These are phyloP conservation scores for Craspedostauros australis DNA, from an alignment of 108 stramenopile genomes.

Conservation along the genomic window DNA sequence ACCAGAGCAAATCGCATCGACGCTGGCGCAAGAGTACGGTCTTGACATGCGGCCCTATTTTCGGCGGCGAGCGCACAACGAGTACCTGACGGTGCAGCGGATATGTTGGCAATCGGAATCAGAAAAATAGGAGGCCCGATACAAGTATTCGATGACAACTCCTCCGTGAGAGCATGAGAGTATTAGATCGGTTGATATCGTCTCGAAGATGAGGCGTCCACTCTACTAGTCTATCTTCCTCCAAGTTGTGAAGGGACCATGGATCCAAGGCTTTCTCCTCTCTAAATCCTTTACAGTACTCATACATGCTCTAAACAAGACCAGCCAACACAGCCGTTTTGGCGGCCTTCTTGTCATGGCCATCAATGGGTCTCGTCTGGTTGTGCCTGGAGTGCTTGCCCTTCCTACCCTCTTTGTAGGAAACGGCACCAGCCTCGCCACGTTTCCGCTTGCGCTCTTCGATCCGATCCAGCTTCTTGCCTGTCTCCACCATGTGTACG, in stretches of 20 bases:
- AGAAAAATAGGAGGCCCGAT: not conserved
- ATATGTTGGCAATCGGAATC: conserved; percentile 23
- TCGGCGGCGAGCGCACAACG: conserved; percentile 71
- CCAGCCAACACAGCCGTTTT: conserved; percentile 46
- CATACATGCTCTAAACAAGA: conserved; percentile 10
- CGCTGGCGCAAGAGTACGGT: conserved; percentile 28
- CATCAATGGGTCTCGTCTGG: conserved; percentile 28
- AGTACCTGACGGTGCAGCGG: conserved; percentile 72
- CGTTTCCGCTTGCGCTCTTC: conserved; percentile 82
- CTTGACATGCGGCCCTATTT: conserved; percentile 53
- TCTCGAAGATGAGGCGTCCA: no score
- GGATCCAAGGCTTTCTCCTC: no score
- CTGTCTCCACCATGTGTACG: conserved; percentile 84
- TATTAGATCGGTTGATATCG: no score
- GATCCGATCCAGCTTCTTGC: conserved; percentile 81
- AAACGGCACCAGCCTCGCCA: conserved; percentile 19
- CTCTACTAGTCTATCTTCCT: no score
- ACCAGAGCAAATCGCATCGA: conserved; percentile 52
- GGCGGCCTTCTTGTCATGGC: conserved; percentile 37
- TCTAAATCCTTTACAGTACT: no score
- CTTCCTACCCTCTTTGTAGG: conserved; percentile 16
- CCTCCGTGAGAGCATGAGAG: no score
- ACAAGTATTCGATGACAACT: no score
- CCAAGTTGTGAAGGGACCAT: no score
- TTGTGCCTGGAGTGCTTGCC: conserved; percentile 19